A percentile compares a stretch with the other conserved stretches of the same genome.
These are phyloP conservation scores for Thelephora aurantiotincta DNA, from an alignment of 768 basidiomycete genomes.

Conservation along the genomic window DNA sequence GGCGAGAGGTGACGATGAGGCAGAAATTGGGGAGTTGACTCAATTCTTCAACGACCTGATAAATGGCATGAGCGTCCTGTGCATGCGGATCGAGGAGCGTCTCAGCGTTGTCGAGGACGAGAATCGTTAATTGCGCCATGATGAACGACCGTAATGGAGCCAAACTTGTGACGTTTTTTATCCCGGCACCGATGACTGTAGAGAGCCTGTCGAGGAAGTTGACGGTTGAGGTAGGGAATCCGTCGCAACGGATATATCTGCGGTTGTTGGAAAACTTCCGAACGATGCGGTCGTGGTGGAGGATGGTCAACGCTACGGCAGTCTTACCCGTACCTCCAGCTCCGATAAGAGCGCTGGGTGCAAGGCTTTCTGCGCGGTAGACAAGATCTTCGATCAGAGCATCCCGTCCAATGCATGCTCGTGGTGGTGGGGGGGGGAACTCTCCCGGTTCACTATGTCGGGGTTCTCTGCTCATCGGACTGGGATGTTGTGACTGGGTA, in stretches of 20 bases:
- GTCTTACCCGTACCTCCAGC: conserved; percentile 7
- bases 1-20: too few relatives aligned
- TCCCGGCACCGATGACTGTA: not conserved
- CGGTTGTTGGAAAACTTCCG: not conserved
- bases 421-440: not conserved
- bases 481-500: too few relatives aligned
- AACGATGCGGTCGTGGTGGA: not conserved
- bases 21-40: not conserved
- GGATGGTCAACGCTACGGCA: conserved; percentile 1
- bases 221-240: not conserved
- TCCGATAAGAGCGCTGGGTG: conserved; percentile 1
- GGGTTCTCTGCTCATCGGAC: too few relatives aligned
- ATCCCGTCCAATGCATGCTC: not conserved
- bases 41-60: not conserved
- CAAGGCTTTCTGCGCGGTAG: not conserved
- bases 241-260: conserved; percentile 4
- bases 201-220: not conserved
- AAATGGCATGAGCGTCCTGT: not conserved
- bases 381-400: not conserved
- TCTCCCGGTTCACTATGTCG: not conserved
- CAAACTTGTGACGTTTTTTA: not conserved
- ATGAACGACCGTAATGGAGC: not conserved
- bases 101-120: not conserved
- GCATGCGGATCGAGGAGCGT: not conserved
- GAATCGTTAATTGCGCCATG: not conserved